Conservation (phyloP, 148 eudicot species). For the Rhododendron henanense region DNA sequence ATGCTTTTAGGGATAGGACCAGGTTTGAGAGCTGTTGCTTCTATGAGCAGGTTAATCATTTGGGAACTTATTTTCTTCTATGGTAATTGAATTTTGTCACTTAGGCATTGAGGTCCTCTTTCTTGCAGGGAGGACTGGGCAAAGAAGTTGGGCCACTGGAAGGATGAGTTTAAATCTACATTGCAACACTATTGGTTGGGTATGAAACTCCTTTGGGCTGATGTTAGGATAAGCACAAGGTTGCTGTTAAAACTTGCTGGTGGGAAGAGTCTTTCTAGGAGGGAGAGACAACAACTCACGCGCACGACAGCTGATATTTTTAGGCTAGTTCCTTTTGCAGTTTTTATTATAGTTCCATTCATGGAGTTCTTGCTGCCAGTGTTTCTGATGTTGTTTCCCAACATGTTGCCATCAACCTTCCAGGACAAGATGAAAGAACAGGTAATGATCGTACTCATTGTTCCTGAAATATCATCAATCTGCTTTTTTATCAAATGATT, state of each 20-base stretch:
- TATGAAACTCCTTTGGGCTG: conserved; percentile 69
- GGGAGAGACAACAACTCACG: conserved; percentile 93
- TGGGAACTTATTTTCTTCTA: not conserved
- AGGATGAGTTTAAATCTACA: conserved; percentile 68
- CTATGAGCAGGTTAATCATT: conserved; percentile 71
- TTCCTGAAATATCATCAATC: conserved; percentile 5
- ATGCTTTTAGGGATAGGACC: conserved; percentile 73
- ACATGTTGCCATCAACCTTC: conserved; percentile 93
- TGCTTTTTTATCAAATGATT: not conserved
- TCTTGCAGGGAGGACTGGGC: conserved; percentile 77
- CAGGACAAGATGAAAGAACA: conserved; percentile 97
- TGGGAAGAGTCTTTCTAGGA: conserved; percentile 85
- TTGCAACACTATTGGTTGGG: conserved; percentile 89
- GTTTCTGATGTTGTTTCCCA: conserved; percentile 76
- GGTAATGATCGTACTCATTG: conserved; percentile 30
- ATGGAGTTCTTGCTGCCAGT: conserved; percentile 95
- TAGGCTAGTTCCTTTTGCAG: conserved; percentile 89
- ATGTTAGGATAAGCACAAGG: conserved; percentile 72
- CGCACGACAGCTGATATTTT: conserved; percentile 93
- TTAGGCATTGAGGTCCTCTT: not conserved
- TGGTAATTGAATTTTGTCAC: not conserved
- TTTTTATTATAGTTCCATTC: conserved; percentile 83
- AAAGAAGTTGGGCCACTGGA: conserved; percentile 72
- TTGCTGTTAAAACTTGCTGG: conserved; percentile 74
- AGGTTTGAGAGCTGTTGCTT: conserved; percentile 63